phyloP scores from a whole-genome alignment of 139 green algal species.

The Mesotaenium endlicherianum region DNA sequence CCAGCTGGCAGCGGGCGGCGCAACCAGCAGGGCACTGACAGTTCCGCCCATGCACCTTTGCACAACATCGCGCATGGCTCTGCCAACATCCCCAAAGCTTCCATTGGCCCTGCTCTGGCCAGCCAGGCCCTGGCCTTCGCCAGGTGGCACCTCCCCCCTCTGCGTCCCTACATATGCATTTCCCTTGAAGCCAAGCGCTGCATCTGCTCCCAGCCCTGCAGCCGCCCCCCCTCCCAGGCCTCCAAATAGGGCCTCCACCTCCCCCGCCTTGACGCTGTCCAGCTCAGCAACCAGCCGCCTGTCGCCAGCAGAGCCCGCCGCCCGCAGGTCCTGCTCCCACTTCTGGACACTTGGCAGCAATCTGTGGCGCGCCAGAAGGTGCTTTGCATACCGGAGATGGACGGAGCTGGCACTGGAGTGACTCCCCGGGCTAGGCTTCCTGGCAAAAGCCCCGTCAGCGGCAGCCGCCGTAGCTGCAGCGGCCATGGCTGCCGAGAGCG shows the following conservation, averaged over 20 bases:
- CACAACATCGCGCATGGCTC: too few relatives aligned
- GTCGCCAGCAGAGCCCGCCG: not conserved
- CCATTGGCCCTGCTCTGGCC: too few relatives aligned
- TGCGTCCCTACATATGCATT: too few relatives aligned
- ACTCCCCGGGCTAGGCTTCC: not conserved
- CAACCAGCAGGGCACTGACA: too few relatives aligned
- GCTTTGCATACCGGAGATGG: not conserved
- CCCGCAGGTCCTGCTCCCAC: conserved; percentile 1
- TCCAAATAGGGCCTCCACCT: not conserved
- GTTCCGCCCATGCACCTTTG: too few relatives aligned
- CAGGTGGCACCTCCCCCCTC: too few relatives aligned
- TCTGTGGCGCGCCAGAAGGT: not conserved
- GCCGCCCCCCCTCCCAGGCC: not conserved
- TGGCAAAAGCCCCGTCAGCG: not conserved
- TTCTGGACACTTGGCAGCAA: not conserved
- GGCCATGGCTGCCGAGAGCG: conserved; percentile 4
- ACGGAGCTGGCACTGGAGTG: too few relatives aligned
- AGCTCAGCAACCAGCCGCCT: not conserved
- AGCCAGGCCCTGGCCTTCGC: too few relatives aligned
- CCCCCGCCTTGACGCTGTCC: not conserved
- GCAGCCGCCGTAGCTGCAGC: too few relatives aligned
- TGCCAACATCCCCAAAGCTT: too few relatives aligned
- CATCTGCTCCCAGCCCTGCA: not conserved
- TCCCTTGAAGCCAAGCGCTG: too few relatives aligned
- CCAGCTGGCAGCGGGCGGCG: too few relatives aligned